Conservation (phyloP, 192 early-diverging fungal genomes). For the Rhizophagus clarus region DNA sequence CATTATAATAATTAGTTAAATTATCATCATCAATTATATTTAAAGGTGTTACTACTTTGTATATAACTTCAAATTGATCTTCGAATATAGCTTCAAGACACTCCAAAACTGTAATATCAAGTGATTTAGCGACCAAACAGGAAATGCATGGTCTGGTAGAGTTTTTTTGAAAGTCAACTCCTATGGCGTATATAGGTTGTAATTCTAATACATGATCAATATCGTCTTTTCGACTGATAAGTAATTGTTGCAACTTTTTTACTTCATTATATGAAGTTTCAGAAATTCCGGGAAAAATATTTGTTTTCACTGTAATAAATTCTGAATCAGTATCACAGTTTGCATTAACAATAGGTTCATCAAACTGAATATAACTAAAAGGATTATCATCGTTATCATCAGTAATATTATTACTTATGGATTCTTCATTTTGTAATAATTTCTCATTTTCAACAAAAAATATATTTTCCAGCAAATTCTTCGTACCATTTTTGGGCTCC, state of each 20-base stretch:
- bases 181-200: background rate
- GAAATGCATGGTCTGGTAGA: background rate
- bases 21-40: background rate
- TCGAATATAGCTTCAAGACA: background rate
- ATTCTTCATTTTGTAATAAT: background rate
- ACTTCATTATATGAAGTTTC: background rate
- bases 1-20: background rate
- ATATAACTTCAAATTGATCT: background rate
- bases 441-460: too few relatives aligned
- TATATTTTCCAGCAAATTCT: too few relatives aligned
- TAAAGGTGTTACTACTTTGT: background rate
- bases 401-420: background rate
- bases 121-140: background rate
- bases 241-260: background rate
- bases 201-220: background rate
- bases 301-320: background rate
- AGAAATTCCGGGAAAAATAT: background rate
- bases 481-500: too few relatives aligned
- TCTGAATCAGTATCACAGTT: background rate
- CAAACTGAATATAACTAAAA: background rate
- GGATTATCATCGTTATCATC: background rate
- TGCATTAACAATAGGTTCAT: background rate
- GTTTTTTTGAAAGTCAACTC: background rate
- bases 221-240: background rate
- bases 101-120: background rate